These are phyloP conservation scores for Solanum clarkiae DNA, from an alignment of 257 asterid species.

Conservation along the genomic window DNA sequence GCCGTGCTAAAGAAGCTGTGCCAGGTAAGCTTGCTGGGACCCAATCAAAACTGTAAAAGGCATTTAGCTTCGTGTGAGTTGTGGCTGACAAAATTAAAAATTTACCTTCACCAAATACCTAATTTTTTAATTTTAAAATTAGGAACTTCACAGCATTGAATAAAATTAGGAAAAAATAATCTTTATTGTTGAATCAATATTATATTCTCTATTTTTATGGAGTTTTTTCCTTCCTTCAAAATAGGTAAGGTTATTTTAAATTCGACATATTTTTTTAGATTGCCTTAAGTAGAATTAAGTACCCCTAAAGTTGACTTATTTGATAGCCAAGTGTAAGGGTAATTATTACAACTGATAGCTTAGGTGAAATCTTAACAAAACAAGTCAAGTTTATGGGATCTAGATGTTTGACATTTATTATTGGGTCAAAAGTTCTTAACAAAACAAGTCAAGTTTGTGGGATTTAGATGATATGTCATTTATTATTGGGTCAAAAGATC, in stretches of 20 bases:
- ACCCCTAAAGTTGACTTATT: not conserved
- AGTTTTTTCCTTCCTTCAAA: too few species aligned
- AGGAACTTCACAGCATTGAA: not conserved
- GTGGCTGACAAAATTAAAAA: not conserved
- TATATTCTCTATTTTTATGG: not conserved
- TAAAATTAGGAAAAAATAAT: not conserved
- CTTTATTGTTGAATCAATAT: not conserved
- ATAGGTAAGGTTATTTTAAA: too few species aligned
- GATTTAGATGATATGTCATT: not conserved
- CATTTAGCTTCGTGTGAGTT: not conserved
- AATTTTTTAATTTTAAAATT: not conserved
- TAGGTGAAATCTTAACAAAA: not conserved
- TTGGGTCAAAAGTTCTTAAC: not conserved
- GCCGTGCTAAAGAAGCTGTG: not conserved
- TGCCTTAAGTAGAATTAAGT: not conserved
- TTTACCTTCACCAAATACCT: not conserved
- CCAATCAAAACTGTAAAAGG: not conserved
- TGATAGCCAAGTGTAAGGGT: not conserved
- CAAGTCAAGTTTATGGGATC: too few species aligned
- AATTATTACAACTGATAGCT: not conserved
- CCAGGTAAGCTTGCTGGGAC: not conserved
- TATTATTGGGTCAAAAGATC: not conserved
- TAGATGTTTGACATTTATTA: too few species aligned
- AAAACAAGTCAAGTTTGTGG: not conserved
- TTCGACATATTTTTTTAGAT: not conserved